Evolutionary conservation across 169 alveolate species (phyloP).

Genomic region (Pseudocohnilembus persalinus): DNA sequence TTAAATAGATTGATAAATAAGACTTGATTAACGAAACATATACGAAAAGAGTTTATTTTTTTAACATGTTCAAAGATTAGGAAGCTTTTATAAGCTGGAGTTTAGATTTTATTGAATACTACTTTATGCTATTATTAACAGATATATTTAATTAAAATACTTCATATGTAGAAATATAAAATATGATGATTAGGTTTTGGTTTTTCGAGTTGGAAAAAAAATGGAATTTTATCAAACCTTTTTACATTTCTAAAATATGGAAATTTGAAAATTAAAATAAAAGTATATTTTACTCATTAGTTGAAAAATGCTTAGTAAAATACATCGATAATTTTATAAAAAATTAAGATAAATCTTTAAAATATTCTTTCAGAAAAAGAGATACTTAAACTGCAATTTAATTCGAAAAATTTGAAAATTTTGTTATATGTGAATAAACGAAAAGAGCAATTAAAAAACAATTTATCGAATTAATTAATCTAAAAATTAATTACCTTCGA

Average conservation of each 20-base stretch:
- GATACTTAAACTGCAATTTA: not conserved
- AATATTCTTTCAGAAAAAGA: not conserved
- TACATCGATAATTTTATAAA: not conserved
- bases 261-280: too few species aligned
- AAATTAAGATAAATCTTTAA: not conserved
- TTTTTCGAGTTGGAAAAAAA: not conserved
- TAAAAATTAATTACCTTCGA: not conserved
- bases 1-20: not conserved
- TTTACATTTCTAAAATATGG: not conserved
- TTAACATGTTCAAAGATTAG: too few species aligned
- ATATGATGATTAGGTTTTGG: not conserved
- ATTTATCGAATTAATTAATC: not conserved
- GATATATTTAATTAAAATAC: too few species aligned
- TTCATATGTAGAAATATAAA: not conserved
- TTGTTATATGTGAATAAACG: not conserved
- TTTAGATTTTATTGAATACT: not conserved
- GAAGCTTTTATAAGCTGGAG: not conserved
- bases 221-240: not conserved
- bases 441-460: not conserved
- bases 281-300: not conserved
- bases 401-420: not conserved
- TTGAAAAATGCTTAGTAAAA: not conserved
- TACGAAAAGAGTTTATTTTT: not conserved
- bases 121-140: not conserved
- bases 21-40: not conserved